phyloP scores from a whole-genome alignment of 495 filamentous ascomycete genomes.

The Xanthoparmelia taractica region DNA sequence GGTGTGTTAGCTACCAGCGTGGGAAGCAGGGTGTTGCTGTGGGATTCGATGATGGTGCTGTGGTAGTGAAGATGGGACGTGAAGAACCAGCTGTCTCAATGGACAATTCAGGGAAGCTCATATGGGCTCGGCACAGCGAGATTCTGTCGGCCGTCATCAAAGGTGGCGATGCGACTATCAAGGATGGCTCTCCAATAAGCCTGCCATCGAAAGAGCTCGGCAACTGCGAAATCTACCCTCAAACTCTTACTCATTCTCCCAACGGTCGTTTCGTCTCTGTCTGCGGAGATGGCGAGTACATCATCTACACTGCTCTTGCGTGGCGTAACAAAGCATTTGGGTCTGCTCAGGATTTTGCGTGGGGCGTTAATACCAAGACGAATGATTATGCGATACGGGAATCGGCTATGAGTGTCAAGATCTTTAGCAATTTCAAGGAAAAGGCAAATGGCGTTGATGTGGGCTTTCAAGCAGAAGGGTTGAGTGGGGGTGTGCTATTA shows the following conservation, averaged over 20 bases:
- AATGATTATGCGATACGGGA: slow-evolving; percentile 98
- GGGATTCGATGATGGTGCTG: slow-evolving; percentile 95
- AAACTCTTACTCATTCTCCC: slow-evolving; percentile 87
- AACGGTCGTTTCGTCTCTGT: slow-evolving; percentile 97
- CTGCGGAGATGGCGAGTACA: slow-evolving; percentile 96
- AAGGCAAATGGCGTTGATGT: slow-evolving; percentile 84
- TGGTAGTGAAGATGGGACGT: slow-evolving; percentile 94
- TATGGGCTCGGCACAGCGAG: slow-evolving; percentile 91
- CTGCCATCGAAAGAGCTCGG: slow-evolving; percentile 91
- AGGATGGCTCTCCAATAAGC: slow-evolving; percentile 79
- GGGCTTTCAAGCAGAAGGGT: slow-evolving; percentile 88
- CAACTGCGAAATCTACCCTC: slow-evolving; percentile 92
- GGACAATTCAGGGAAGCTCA: slow-evolving; percentile 89
- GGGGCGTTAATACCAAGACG: slow-evolving; percentile 95
- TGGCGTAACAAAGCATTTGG: slow-evolving; percentile 98
- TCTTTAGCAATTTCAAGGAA: slow-evolving; percentile 97
- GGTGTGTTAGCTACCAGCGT: slow-evolving; percentile 93
- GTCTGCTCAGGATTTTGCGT: slow-evolving; percentile 89
- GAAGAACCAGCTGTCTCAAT: slow-evolving; percentile 97
- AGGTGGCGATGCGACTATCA: slow-evolving; percentile 69
- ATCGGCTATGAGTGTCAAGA: slow-evolving; percentile 84
- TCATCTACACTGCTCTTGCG: slow-evolving; percentile 94
- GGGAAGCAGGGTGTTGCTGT: slow-evolving; percentile 90
- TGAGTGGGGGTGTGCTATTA: slow-evolving; percentile 83
- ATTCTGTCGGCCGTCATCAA: slow-evolving; percentile 94